A percentile compares a stretch with the other conserved stretches of the same genome.
Evolutionary conservation across 768 basidiomycete species (phyloP).

Genomic region (Trametes gibbosa): DNA sequence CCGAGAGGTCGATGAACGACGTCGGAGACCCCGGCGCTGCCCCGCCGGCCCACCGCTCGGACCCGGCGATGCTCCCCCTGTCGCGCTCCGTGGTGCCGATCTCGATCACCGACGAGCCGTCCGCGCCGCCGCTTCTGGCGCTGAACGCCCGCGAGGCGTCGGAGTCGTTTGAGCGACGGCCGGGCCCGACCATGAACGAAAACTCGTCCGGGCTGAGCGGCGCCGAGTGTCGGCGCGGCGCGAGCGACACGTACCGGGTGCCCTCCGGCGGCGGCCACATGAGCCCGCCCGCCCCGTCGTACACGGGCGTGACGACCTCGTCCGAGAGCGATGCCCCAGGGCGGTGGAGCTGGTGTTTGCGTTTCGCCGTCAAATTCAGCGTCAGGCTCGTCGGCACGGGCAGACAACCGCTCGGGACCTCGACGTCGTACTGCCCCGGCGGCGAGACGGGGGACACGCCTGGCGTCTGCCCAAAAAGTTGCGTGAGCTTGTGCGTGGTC

Average conservation of each 20-base stretch:
- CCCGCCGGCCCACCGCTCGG: slow-evolving; percentile 11
- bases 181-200: slow-evolving; percentile 21
- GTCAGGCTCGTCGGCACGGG: slow-evolving; percentile 13
- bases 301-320: slow-evolving; percentile 17
- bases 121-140: neutral
- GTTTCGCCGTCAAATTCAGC: slow-evolving; percentile 12
- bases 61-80: slow-evolving; percentile 14
- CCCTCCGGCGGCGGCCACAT: slow-evolving; percentile 37
- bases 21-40: slow-evolving; percentile 34
- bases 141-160: neutral
- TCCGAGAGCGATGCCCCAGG: slow-evolving; percentile 27
- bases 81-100: slow-evolving; percentile 23
- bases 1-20: slow-evolving; percentile 69
- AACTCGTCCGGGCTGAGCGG: slow-evolving; percentile 51
- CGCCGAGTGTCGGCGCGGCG: slow-evolving; percentile 51
- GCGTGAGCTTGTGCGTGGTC: slow-evolving; percentile 75
- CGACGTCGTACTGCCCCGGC: slow-evolving; percentile 10
- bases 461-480: slow-evolving; percentile 73
- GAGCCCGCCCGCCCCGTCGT: slow-evolving; percentile 11
- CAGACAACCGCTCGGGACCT: slow-evolving; percentile 19
- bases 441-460: slow-evolving; percentile 7
- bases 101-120: slow-evolving; percentile 19
- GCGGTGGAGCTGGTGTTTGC: slow-evolving; percentile 25
- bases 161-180: slow-evolving; percentile 6
- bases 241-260: slow-evolving; percentile 27